These are phyloP conservation scores for Aeschynomene evenia DNA, from an alignment of 306 rosid genomes.

Conservation along the genomic window DNA sequence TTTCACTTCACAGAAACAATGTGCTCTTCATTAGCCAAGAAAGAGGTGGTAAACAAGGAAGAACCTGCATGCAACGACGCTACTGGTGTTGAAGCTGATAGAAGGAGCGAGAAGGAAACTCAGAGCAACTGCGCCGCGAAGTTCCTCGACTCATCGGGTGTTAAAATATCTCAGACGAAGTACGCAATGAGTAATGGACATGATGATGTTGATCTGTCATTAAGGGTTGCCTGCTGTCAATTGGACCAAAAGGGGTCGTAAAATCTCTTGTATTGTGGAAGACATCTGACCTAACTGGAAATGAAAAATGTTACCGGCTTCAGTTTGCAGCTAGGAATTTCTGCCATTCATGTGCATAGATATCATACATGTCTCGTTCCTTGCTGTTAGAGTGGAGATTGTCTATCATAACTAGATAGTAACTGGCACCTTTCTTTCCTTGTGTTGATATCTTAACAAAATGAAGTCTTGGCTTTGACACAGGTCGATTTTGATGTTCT, in stretches of 20 bases:
- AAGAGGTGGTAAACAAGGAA: slow-evolving; percentile 26
- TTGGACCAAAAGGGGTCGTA: slow-evolving; percentile 19
- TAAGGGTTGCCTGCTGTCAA: slow-evolving; percentile 29
- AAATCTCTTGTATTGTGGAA: slow-evolving; percentile 5
- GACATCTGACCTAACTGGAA: slow-evolving; percentile 3
- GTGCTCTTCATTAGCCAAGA: slow-evolving; percentile 39
- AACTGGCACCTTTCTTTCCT: slow-evolving; percentile 7
- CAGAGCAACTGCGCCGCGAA: slow-evolving; percentile 37
- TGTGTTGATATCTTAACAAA: background rate
- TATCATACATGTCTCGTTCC: background rate
- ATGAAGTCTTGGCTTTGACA: background rate
- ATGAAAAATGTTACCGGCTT: slow-evolving; percentile 5
- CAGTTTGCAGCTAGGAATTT: slow-evolving; percentile 14
- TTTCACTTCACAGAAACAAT: slow-evolving; percentile 46
- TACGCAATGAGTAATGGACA: slow-evolving; percentile 33
- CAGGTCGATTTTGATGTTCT: slow-evolving; percentile 10
- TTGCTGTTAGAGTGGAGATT: slow-evolving; percentile 18
- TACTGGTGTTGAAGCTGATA: slow-evolving; percentile 31
- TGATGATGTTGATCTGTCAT: slow-evolving; percentile 35
- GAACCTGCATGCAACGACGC: slow-evolving; percentile 33
- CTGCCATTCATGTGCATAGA: background rate
- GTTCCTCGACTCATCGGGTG: slow-evolving; percentile 32
- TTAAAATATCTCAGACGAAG: slow-evolving; percentile 29
- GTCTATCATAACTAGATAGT: background rate
- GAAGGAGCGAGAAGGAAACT: slow-evolving; percentile 29